Base-by-base conservation (phyloP, 495 filamentous ascomycete genomes). In the Penicillium daleae region DNA sequence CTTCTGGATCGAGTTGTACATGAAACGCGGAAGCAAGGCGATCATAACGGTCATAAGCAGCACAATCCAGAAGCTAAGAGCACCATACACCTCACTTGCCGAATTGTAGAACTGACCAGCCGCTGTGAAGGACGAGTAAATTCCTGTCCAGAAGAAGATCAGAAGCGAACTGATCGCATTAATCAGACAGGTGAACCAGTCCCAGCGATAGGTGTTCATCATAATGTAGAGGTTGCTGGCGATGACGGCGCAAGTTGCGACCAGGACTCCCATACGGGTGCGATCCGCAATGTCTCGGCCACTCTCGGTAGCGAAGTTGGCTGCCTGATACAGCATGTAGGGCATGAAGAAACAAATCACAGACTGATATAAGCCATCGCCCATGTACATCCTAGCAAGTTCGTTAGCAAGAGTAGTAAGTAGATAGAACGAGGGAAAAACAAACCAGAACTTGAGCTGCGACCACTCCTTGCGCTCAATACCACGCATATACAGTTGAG, bases 401-500 rank as follows among this genome's bases (percentile, higher is more conserved):
- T 27, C 33, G 66, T 72, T 61, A 74, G 69, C 61, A 64, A 6
- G 0, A 27, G 21, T 17, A 8, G 19, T 10, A 6, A 56, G 50
- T 17, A 35, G n/a, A 49, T 48, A 35, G 21, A 4, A 60, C 32
- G 7, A 40, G 50, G 51, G 8, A 37, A 26, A 58, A 39, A 76
- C 84, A 68, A 81, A 97, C 95, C 96, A 99, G 75, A 99, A 99
- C 75, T 99, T 99, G 46, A 80, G 74, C 68, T 96, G 90, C 10
- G 96, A 97, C 96, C 96, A 99, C 80, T 99, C 96, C 73, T 92
- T 88, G 59, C 93, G 90, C 76, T 97, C 92, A 66, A 99, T 98
- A 68, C 96, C 96, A 66, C 96, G 87, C 59, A 94, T 89, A 74
- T 99, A 99, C 29, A 99, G 80, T 73, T 98, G 93, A 31, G 96